These are phyloP conservation scores for Fusarium abutilonis DNA, from an alignment of 2,329 filamentous ascomycete genomes.

Conservation along the genomic window DNA sequence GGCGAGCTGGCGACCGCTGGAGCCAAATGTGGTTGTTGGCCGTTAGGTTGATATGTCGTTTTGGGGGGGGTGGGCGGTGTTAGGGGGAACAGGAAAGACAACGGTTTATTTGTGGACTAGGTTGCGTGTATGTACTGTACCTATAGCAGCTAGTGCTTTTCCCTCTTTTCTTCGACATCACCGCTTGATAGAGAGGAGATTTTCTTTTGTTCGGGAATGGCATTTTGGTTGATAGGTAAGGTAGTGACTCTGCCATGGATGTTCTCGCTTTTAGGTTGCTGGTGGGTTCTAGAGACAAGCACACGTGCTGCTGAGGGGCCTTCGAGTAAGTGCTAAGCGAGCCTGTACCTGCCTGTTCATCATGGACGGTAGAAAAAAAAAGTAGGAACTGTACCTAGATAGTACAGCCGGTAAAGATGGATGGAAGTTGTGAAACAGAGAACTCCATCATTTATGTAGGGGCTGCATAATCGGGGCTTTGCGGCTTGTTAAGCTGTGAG, in stretches of 20 bases:
- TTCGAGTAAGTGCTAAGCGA: not conserved
- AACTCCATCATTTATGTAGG: conserved; percentile 10
- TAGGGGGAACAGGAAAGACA: conserved; percentile 33
- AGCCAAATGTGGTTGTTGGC: conserved; percentile 34
- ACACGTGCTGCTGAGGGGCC: not conserved
- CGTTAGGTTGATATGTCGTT: conserved; percentile 41
- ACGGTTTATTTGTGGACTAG: conserved; percentile 42
- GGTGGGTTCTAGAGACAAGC: not conserved
- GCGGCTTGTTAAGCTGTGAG: conserved; percentile 19
- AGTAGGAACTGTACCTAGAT: too few species aligned
- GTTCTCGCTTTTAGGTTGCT: not conserved
- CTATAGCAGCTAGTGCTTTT: not conserved
- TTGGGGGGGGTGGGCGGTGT: conserved; percentile 27
- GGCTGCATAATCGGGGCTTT: conserved; percentile 25
- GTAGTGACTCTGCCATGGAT: not conserved
- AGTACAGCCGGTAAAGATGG: too few species aligned
- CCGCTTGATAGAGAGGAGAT: conserved; percentile 9
- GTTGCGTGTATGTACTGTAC: conserved; percentile 23
- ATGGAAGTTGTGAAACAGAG: not conserved
- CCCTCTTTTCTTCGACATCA: conserved; percentile 27
- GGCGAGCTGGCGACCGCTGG: conserved; percentile 31
- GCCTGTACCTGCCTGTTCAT: not conserved
- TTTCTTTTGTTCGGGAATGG: conserved; percentile 17
- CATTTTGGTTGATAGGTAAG: too few species aligned
- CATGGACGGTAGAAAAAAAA: too few species aligned